A percentile compares a stretch with the other conserved stretches of the same genome.
Evolutionary conservation across 164 flowering plant genomes (phyloP).

Genomic region (Akebia trifoliata): DNA sequence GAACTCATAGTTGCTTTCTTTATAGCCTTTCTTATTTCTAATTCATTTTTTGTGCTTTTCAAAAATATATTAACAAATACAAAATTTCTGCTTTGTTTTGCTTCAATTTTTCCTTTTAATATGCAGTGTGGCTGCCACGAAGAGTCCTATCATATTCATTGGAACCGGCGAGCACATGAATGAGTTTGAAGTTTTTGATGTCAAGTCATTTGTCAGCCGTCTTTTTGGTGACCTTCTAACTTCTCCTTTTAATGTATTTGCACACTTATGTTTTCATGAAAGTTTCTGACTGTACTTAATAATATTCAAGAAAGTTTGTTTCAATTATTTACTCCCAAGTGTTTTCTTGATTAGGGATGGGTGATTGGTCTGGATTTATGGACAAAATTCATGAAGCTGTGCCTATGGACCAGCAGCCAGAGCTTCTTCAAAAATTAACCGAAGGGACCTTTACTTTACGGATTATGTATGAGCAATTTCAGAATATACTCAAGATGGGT

Average conservation of each 20-base stretch:
- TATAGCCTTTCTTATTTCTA: too few relatives aligned
- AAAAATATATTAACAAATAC: too few relatives aligned
- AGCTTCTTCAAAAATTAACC: slow-evolving; percentile 88
- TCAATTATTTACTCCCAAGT: neutral
- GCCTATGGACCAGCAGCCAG: slow-evolving; percentile 98
- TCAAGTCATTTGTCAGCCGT: slow-evolving; percentile 95
- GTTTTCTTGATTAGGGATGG: slow-evolving; percentile 62
- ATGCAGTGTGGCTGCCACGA: slow-evolving; percentile 93
- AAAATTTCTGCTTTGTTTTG: too few relatives aligned
- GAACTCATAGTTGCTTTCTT: too few relatives aligned
- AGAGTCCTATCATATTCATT: slow-evolving; percentile 92
- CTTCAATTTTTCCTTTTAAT: too few relatives aligned
- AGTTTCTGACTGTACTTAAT: neutral
- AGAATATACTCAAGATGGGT: slow-evolving; percentile 96
- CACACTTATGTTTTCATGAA: neutral
- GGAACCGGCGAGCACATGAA: slow-evolving; percentile 99
- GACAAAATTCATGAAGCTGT: slow-evolving; percentile 99
- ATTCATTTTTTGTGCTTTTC: too few relatives aligned
- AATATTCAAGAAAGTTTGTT: neutral
- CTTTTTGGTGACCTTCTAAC: slow-evolving; percentile 58
- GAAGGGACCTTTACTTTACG: slow-evolving; percentile 89
- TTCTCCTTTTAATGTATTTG: neutral
- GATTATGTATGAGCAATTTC: slow-evolving; percentile 95
- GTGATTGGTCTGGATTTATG: slow-evolving; percentile 99
- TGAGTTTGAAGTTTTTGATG: slow-evolving; percentile 98